Evolutionary conservation across 768 basidiomycete species (phyloP).

Genomic region (Kondoa malvinella): DNA sequence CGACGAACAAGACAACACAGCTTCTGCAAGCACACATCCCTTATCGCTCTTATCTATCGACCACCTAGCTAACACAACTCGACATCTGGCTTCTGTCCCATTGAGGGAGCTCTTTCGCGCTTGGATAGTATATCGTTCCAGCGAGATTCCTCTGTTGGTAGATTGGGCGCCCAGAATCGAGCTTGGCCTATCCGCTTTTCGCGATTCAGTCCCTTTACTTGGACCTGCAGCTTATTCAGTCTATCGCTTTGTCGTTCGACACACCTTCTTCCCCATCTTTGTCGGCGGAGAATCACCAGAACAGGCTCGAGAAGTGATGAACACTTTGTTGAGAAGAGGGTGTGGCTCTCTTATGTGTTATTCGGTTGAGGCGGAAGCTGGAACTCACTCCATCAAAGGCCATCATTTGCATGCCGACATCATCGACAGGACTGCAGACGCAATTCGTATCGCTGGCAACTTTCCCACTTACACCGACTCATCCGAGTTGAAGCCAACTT

Average conservation of each 20-base stretch:
- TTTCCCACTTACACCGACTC: background rate
- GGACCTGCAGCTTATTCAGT: slow-evolving; percentile 17
- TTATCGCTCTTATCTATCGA: slow-evolving; percentile 16
- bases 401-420: background rate
- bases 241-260: slow-evolving; percentile 14
- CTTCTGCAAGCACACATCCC: too few relatives aligned
- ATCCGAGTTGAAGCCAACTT: background rate
- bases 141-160: slow-evolving; percentile 16
- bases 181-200: slow-evolving; percentile 17
- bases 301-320: background rate
- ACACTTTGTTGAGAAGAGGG: background rate
- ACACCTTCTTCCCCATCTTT: background rate
- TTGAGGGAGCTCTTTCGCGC: slow-evolving; percentile 17
- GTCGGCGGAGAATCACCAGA: background rate
- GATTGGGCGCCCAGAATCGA: slow-evolving; percentile 19
- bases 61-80: slow-evolving; percentile 10
- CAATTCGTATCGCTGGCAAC: background rate
- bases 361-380: slow-evolving; percentile 21
- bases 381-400: background rate
- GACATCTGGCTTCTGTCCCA: slow-evolving; percentile 8
- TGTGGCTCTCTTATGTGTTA: slow-evolving; percentile 23
- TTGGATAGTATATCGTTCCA: slow-evolving; percentile 21
- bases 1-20: too few relatives aligned
- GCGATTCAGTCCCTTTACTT: slow-evolving; percentile 20
- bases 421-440: background rate